Evolutionary conservation across 78 protist species (phyloP).

Genomic region (Cyanophora paradoxa): DNA sequence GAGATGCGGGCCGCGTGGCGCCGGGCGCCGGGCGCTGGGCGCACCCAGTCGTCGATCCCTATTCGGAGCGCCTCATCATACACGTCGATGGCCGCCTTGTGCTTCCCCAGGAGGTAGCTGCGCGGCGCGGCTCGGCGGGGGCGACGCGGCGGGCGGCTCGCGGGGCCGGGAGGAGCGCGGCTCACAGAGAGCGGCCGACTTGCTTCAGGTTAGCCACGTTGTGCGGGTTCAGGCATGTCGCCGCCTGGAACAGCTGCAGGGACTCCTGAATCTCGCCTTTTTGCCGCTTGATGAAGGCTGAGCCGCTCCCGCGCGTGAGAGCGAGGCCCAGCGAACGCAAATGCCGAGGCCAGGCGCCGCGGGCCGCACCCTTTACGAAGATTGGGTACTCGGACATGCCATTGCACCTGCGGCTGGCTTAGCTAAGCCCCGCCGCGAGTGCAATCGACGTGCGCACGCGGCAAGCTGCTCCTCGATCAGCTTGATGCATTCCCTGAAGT

Average conservation of each 20-base stretch:
- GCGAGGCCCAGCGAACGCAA: not conserved
- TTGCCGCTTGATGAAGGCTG: constrained; percentile 57
- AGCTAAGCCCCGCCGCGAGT: not conserved
- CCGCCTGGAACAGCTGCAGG: constrained; percentile 56
- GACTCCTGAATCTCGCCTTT: constrained; percentile 69
- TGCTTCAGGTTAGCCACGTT: constrained; percentile 62
- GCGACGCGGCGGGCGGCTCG: not conserved
- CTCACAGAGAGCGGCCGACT: constrained; percentile 48
- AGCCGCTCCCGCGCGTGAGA: too few relatives aligned
- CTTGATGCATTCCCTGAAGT: constrained; percentile 22
- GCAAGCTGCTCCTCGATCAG: constrained; percentile 34
- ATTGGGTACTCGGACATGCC: constrained; percentile 52
- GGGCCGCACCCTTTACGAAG: constrained; percentile 45
- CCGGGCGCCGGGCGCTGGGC: not conserved
- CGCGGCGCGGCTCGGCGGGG: not conserved
- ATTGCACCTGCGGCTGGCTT: not conserved
- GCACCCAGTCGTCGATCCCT: constrained; percentile 33
- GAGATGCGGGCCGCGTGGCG: not conserved
- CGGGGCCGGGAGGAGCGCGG: not conserved
- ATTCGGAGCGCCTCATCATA: constrained; percentile 45
- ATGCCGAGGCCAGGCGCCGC: not conserved
- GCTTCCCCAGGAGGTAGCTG: constrained; percentile 57
- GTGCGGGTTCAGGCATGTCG: constrained; percentile 50
- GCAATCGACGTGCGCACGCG: not conserved
- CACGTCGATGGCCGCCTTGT: constrained; percentile 51